Evolutionary conservation across 2,329 filamentous ascomycete species (phyloP), one percentile per base, ranked within the genome.

Genomic region (Tothia fuscella): DNA sequence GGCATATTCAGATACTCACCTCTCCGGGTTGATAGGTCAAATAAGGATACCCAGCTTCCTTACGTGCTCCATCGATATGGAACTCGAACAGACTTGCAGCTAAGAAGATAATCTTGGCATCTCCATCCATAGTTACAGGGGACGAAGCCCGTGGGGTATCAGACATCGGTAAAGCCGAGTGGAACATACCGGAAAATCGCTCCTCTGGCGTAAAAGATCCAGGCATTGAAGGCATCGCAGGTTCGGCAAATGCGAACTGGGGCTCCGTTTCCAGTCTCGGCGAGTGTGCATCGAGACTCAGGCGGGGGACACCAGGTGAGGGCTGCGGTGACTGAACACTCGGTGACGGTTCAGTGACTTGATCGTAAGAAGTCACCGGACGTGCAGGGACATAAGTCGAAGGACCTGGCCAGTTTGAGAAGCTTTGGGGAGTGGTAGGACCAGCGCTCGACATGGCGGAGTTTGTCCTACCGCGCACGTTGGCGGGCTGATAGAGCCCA

Each of bases 41-140:
- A 58, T 98, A 98, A 16, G 89, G 88, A 61, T 94, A 96, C 19
- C 91, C 91, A 46, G 83, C 89, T 63, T 96, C 91, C 44, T 84
- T 79, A 52, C 93, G 85, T 20, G 87, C 83, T 19, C 83, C 85
- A 55, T 89, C 84, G 55, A 96, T 96, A 54, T 94, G 93, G 65
- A 96, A 98, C 59, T 96, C 88, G 56, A 94, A 96, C 24, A 96
- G 72, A 52, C 85, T 93, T 16, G 89, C 91, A 12, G 88, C 91
- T 14, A 95, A 71, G 71, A 93, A 98, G 34, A 96, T 67, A 6
- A 94, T 76, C 43, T 80, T 82, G 48, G 80, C 81, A 17, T 76
- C 70, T 13, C 37, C 38, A 37, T 42, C 19, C 14, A 32, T 29
- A 21, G 13, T 19, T 9, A 10, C 12, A 24, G 21, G 17, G 20